Base-by-base conservation (phyloP, 257 asterid genomes). In the Plantago major region DNA sequence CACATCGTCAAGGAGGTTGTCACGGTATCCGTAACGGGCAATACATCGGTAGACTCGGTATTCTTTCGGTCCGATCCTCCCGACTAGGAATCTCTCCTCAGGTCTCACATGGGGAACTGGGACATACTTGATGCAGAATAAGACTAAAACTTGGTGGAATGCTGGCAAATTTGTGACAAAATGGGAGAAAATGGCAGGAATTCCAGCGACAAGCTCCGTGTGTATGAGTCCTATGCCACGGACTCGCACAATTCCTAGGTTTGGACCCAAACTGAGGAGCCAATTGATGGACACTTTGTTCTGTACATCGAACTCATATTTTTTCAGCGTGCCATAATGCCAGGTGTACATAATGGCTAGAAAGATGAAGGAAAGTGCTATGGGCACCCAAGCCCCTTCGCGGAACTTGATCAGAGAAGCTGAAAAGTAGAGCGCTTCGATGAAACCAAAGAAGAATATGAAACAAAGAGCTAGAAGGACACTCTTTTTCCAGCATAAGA, bases 301-400 rank as follows among this genome's bases (percentile, higher is more conserved):
- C 38, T 92, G 82, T 30, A 88, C 84, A 42, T 88, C 98, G 33
- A 86, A 92, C 80, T 92, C 98, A 17, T 92, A 92, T 68, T 88
- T 86, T 33, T 83, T 88, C 68, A 46, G 28, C 0, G 97, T 92
- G 11, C 98, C 98, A 11, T 92, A 92, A 46, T 92, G 94, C 98
- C 98, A 92, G 7, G 67, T 53, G 71, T 79, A 81, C 98, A 92
- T 92, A 63, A 82, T 73, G 9, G 65, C 64, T n/a, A 88, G 86
- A 65, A 88, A 84, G 55, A 84, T 74, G 22, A 88, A 68, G 0
- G 98, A 88, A 15, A 92, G 87, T 0, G 84, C 95, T 15, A 88
- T 48, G 0, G 98, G 97, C 55, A 92, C 98, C 98, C 98, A 92
- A 2, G 98, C 97, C 15, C 98, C 98, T n/a, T 92, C 98, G 3